These are phyloP conservation scores for Kodamaea derodonti DNA, from an alignment of 1,139 yeast species.

Conservation along the genomic window DNA sequence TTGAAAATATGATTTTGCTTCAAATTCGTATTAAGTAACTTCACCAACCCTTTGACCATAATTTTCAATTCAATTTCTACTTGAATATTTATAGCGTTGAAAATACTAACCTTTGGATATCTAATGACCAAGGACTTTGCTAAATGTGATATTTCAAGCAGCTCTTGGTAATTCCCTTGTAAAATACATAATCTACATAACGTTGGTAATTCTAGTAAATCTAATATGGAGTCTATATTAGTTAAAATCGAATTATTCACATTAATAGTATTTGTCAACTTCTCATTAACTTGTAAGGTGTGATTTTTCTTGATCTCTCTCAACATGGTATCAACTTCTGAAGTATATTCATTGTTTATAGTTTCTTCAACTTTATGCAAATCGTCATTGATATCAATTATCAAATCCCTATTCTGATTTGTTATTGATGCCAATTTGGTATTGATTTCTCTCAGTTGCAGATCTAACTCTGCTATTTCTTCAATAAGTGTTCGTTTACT, in stretches of 20 bases:
- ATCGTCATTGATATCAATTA: slow-evolving; percentile 36
- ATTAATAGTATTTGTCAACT: slow-evolving; percentile 19
- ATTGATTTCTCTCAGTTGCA: slow-evolving; percentile 27
- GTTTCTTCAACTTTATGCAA: slow-evolving; percentile 23
- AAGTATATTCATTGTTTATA: slow-evolving; percentile 19
- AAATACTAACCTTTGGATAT: slow-evolving; percentile 59
- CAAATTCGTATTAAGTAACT: slow-evolving; percentile 67
- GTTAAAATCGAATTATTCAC: slow-evolving; percentile 42
- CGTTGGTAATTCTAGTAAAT: slow-evolving; percentile 78
- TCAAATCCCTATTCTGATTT: slow-evolving; percentile 36
- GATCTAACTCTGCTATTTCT: slow-evolving; percentile 47
- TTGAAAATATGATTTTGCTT: slow-evolving; percentile 76
- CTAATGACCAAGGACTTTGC: slow-evolving; percentile 64
- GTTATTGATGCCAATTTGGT: slow-evolving; percentile 31
- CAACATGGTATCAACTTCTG: slow-evolving; percentile 21
- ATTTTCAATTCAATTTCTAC: slow-evolving; percentile 54
- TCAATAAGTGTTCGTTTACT: slow-evolving; percentile 32
- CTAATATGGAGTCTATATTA: slow-evolving; percentile 70
- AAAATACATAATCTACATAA: slow-evolving; percentile 77
- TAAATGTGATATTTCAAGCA: slow-evolving; percentile 73
- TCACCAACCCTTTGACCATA: slow-evolving; percentile 66
- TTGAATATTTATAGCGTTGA: slow-evolving; percentile 53
- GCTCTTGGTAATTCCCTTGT: slow-evolving; percentile 86
- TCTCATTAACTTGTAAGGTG: slow-evolving; percentile 19
- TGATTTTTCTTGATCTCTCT: slow-evolving; percentile 5